Evolutionary conservation across 164 flowering plant genomes (phyloP).

Genomic region (Aristolochia contorta): DNA sequence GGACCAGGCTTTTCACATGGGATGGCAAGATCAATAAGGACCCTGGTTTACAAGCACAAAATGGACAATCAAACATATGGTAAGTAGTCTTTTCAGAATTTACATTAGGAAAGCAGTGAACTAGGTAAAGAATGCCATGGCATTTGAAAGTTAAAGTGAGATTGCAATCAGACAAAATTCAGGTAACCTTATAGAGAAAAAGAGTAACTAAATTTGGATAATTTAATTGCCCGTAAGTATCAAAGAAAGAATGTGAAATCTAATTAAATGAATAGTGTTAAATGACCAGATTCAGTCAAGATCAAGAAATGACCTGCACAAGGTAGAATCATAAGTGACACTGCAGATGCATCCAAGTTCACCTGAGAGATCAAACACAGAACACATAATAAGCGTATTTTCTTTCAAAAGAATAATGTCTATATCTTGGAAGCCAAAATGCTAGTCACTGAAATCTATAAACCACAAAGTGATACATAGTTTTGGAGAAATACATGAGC

Average conservation of each 20-base stretch:
- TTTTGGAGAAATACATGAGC: no score
- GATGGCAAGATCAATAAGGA: conserved; percentile 70
- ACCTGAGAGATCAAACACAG: conserved; percentile 28
- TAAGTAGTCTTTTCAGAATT: background rate
- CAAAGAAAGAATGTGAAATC: no score
- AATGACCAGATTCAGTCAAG: background rate
- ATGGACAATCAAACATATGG: background rate
- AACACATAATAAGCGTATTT: background rate
- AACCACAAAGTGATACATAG: background rate
- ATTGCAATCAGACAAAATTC: background rate
- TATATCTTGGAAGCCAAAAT: background rate
- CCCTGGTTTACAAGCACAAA: conserved; percentile 32
- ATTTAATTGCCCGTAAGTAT: no score
- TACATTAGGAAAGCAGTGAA: no score
- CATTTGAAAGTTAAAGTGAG: no score
- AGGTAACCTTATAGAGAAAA: background rate
- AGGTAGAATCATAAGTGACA: conserved; percentile 48
- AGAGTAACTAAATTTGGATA: background rate
- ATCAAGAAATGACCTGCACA: conserved; percentile 55
- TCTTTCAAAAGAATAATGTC: no score
- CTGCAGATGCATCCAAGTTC: conserved; percentile 82
- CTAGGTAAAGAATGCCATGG: no score
- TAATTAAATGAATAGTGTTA: no score
- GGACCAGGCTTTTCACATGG: conserved; percentile 65
- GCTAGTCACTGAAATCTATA: background rate